Conservation (phyloP, 371 early-diverging fungal genomes). For the Smittium mucronatum region DNA sequence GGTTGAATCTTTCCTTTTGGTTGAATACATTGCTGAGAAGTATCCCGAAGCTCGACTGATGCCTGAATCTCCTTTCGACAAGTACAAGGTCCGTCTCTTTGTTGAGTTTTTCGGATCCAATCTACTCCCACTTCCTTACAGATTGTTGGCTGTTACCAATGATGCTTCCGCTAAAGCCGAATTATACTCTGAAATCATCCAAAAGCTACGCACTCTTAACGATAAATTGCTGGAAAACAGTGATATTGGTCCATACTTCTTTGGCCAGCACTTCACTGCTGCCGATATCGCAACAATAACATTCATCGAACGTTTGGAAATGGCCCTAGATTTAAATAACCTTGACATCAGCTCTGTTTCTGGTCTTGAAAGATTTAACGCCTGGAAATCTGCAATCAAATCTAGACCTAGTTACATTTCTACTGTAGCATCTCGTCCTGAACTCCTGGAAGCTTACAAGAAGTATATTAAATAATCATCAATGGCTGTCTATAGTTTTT, state of each 20-base stretch:
- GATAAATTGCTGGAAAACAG: slow-evolving; percentile 35
- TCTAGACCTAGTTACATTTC: too few species aligned
- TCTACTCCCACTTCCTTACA: slow-evolving; percentile 14
- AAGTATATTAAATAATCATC: too few species aligned
- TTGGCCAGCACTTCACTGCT: slow-evolving; percentile 39
- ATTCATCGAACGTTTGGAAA: slow-evolving; percentile 29
- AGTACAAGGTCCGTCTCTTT: neutral
- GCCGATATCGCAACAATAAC: slow-evolving; percentile 45
- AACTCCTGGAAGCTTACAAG: too few species aligned
- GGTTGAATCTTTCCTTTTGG: slow-evolving; percentile 62
- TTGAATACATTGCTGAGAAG: slow-evolving; percentile 73
- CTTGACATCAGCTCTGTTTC: neutral
- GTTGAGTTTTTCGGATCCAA: neutral
- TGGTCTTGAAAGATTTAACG: neutral
- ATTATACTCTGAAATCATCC: slow-evolving; percentile 1
- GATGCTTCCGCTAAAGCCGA: neutral
- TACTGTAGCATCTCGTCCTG: too few species aligned
- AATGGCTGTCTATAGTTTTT: too few species aligned
- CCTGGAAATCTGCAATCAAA: neutral
- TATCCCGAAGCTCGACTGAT: slow-evolving; percentile 8
- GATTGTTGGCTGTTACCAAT: slow-evolving; percentile 10
- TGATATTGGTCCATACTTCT: slow-evolving; percentile 45
- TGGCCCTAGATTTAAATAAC: neutral
- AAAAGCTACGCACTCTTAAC: slow-evolving; percentile 20
- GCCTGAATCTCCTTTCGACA: neutral